phyloP scores from a whole-genome alignment of 2,329 filamentous ascomycete species.

The Emergomyces pasteurianus region DNA sequence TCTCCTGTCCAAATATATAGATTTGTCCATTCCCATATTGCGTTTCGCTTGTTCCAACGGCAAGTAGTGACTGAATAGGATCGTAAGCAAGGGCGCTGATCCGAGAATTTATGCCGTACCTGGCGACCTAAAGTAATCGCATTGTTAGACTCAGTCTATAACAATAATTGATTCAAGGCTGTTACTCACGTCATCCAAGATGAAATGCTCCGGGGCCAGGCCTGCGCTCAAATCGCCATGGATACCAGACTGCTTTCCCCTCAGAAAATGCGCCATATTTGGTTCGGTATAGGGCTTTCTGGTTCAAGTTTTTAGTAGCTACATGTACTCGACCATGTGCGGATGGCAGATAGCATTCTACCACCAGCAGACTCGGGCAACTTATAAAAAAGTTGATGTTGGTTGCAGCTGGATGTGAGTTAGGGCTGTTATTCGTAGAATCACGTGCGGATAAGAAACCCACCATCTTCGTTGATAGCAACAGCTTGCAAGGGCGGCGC shows the following conservation, averaged over 20 bases:
- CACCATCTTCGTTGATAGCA: neutral
- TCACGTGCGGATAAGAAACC: neutral
- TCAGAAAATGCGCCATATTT: slow-evolving; percentile 71
- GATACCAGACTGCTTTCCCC: slow-evolving; percentile 87
- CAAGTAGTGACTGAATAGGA: slow-evolving; percentile 83
- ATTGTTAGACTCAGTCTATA: neutral
- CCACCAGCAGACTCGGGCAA: neutral
- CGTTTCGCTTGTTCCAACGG: slow-evolving; percentile 79
- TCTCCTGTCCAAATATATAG: slow-evolving; percentile 73
- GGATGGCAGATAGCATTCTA: neutral
- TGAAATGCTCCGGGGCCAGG: slow-evolving; percentile 65
- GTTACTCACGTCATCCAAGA: slow-evolving; percentile 59
- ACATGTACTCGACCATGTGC: neutral
- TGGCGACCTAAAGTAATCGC: slow-evolving; percentile 40
- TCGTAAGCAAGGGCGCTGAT: slow-evolving; percentile 78
- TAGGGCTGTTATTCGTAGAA: too few relatives aligned
- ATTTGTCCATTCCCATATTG: slow-evolving; percentile 78
- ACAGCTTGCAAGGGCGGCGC: neutral
- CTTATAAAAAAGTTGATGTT: too few relatives aligned
- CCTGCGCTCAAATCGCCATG: slow-evolving; percentile 80
- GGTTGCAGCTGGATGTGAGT: too few relatives aligned
- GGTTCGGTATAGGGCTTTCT: neutral
- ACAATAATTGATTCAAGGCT: neutral
- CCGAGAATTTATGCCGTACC: slow-evolving; percentile 70
- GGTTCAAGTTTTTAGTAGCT: neutral